Evolutionary conservation across 2,329 filamentous ascomycete genomes (phyloP), one percentile per base, ranked within the genome.

Genomic region (Leptographium lundbergii): DNA sequence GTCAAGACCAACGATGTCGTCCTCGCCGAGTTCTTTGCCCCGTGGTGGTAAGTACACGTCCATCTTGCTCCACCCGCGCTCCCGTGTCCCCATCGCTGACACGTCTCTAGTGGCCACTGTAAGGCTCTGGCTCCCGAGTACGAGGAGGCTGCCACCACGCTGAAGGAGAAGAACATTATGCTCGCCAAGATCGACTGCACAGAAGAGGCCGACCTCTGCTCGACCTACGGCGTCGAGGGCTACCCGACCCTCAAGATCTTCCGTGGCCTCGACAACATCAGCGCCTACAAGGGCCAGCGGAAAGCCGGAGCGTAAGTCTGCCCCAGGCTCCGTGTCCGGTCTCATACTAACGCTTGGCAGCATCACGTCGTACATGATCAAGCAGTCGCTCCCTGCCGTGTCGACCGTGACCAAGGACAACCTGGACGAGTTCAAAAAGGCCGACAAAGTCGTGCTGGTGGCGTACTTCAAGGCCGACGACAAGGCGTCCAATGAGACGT

Each of bases 171-270:
- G 84, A 81, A 88, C 72, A 92, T 94, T 75, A 82, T 81, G 70
- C 80, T 95, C 59, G 87, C 81, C 74, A 94, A 95, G 84, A 76
- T 95, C 67, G 92, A 96, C 80, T 97, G 94, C 82, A 97, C 92
- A 70, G 91, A 88, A 73, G 89, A 99, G 80, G 78, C 85, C 63
- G 90, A 95, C 39, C 87, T 99, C 66, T 99, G 94, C 84, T 83
- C 91, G 74, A 79, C 83, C 67, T 89, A 88, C 69, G 91, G 89
- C 63, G 91, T 99, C 51, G 91, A 97, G 80, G 94, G 94, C 65
- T 99, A 99, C 81, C 94, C 94, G 63, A 99, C 94, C 66, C 84
- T 99, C 71, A 99, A 97, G 86, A 84, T 99, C 76, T 99, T 99
- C 91, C 90, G 92, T 69, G 92, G 94, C 67, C 75, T 77, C 51